A percentile compares a stretch with the other conserved stretches of the same genome.
Conservation (phyloP, 129 eudicot genomes). For the Calendula officinalis region DNA sequence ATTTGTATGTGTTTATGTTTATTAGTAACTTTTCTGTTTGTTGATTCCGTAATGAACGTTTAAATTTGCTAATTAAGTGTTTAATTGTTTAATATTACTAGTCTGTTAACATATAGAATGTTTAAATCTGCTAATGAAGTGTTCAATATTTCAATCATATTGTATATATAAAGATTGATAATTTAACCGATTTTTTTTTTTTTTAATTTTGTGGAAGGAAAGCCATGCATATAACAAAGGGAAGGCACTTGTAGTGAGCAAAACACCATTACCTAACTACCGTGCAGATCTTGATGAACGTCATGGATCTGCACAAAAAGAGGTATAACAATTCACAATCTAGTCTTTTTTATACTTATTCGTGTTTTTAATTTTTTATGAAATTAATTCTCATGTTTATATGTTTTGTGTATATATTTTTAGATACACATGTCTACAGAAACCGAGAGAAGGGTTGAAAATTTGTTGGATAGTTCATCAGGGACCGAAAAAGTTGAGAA, state of each 20-base stretch:
- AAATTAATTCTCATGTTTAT: not conserved
- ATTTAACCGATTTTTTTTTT: constrained; percentile 23
- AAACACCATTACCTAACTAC: constrained; percentile 82
- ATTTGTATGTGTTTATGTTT: not conserved
- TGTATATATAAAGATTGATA: not conserved
- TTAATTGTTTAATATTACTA: too few relatives aligned
- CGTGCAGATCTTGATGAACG: constrained; percentile 95
- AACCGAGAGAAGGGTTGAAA: constrained; percentile 76
- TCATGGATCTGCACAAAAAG: constrained; percentile 85
- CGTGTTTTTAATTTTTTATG: not conserved
- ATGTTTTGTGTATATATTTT: not conserved
- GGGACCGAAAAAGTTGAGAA: constrained; percentile 34
- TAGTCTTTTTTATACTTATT: not conserved
- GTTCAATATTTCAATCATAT: too few relatives aligned
- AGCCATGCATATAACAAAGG: constrained; percentile 97
- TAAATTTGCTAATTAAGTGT: too few relatives aligned
- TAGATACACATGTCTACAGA: constrained; percentile 89
- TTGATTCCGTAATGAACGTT: too few relatives aligned
- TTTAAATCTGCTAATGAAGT: too few relatives aligned
- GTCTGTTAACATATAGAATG: too few relatives aligned
- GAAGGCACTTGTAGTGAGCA: constrained; percentile 88
- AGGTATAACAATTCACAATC: constrained; percentile 43
- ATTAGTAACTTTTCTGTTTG: not conserved
- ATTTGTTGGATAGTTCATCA: constrained; percentile 54
- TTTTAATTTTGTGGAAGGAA: constrained; percentile 57